phyloP scores from a whole-genome alignment of 1,284 basidiomycete species.

The Leccinum huronense region DNA sequence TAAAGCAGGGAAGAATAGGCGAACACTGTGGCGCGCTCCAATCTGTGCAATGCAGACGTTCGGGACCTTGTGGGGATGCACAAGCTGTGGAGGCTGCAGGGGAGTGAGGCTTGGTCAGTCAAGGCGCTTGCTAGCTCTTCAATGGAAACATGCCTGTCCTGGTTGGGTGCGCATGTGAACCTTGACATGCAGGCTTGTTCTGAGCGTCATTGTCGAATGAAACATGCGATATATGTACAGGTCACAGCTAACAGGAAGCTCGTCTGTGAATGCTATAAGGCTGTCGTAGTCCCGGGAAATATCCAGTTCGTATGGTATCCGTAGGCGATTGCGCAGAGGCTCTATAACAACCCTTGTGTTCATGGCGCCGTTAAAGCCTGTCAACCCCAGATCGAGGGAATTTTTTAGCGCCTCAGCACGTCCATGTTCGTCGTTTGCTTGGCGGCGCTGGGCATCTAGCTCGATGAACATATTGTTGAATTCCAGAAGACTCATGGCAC shows the following conservation, averaged over 20 bases:
- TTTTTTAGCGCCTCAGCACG: not conserved
- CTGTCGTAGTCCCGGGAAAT: constrained; percentile 12
- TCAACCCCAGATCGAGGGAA: not conserved
- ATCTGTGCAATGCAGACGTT: constrained; percentile 14
- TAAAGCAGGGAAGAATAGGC: constrained; percentile 11
- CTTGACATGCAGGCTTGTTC: constrained; percentile 5
- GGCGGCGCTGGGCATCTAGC: not conserved
- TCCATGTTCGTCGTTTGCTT: not conserved
- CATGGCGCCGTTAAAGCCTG: not conserved
- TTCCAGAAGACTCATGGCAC: not conserved
- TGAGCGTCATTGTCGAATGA: constrained; percentile 5
- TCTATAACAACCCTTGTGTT: constrained; percentile 2
- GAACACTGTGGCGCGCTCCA: constrained; percentile 3
- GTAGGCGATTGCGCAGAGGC: not conserved
- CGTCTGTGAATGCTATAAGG: constrained; percentile 10
- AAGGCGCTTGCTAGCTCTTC: too few species aligned
- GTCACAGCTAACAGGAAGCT: constrained; percentile 3
- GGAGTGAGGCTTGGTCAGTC: too few species aligned
- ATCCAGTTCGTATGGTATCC: not conserved
- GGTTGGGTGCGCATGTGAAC: constrained; percentile 4
- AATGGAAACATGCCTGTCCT: not conserved
- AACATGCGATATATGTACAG: constrained; percentile 9
- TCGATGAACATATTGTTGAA: constrained; percentile 5
- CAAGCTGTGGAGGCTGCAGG: constrained; percentile 5
- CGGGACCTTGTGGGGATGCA: constrained; percentile 10